Evolutionary conservation across 805 yeast species (phyloP), one percentile per base, ranked within the genome.

Genomic region (Allodekkera sacchari): DNA sequence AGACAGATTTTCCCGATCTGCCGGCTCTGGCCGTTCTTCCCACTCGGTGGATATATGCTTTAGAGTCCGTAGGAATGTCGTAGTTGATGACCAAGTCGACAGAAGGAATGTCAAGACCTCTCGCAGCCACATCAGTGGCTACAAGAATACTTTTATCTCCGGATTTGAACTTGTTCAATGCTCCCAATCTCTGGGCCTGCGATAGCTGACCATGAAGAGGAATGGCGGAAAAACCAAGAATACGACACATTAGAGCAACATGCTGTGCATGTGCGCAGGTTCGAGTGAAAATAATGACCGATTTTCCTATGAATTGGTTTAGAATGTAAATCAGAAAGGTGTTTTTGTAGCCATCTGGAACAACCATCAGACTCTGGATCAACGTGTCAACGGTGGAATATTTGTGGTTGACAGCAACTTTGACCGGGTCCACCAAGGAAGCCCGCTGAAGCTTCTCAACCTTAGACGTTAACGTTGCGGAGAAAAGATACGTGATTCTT

Each of bases 21-120:
- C 95, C 95, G 1, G 95, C 94, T 57, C 96, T 78, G 2, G 96
- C 96, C 9, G 98, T 89, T 74, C 98, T 83, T 63, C 98, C 98
- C 8, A 89, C 95, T 56, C 98, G 68, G 59, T 92, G 98, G 33
- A 92, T 87, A 48, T 84, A 92, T 41, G 92, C 96, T 50, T 92
- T 96, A 3, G 97, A 83, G 50, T 92, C 96, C 1, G 92, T 87
- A 5, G 98, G 98, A 16, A 92, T 74, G 50, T 92, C 97, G 50
- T 73, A 92, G 53, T 92, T 92, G 17, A 92, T 61, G 17, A 92
- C 97, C 44, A 92, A 64, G 50, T 79, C 89, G 3, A 92, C 98
- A 7, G 75, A 68, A 8, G 97, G 98, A 35, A 92, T 92, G 68
- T 92, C 98, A 42, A 92, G 69, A 55, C 98, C 98, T 72, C 98